These are phyloP conservation scores for Wickerhamiella pararugosa DNA, from an alignment of 1,139 yeast genomes.

Conservation along the genomic window DNA sequence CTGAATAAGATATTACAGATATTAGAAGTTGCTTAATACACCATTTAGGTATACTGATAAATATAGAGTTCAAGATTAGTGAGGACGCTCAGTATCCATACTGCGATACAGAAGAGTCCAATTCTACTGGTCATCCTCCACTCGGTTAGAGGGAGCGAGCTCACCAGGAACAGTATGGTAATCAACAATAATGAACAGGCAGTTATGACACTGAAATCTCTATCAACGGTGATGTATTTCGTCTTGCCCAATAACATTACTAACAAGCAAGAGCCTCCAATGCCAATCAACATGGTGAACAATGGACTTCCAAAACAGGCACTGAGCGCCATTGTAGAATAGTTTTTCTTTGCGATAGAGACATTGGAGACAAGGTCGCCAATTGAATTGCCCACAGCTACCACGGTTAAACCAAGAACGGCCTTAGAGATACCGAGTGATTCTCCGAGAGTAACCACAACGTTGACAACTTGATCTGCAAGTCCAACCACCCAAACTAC, in stretches of 20 bases:
- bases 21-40: no score
- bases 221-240: slow-evolving; percentile 26
- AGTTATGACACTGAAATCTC: slow-evolving; percentile 34
- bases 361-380: slow-evolving; percentile 81
- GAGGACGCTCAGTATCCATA: slow-evolving; percentile 37
- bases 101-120: slow-evolving; percentile 37
- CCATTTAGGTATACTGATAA: not conserved
- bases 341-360: slow-evolving; percentile 73
- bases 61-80: slow-evolving; percentile 17
- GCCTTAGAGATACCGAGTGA: slow-evolving; percentile 59
- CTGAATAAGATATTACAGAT: no score
- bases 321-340: slow-evolving; percentile 82
- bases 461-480: slow-evolving; percentile 62
- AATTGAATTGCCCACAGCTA: slow-evolving; percentile 84
- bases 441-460: slow-evolving; percentile 48
- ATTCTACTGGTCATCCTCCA: slow-evolving; percentile 52
- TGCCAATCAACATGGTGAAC: slow-evolving; percentile 44
- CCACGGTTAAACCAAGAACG: slow-evolving; percentile 66
- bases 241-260: slow-evolving; percentile 25
- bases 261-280: slow-evolving; percentile 52
- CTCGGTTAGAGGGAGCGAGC: slow-evolving; percentile 43
- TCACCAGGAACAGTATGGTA: slow-evolving; percentile 38
- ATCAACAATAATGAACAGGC: slow-evolving; percentile 39
- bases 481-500: slow-evolving; percentile 60
- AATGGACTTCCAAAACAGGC: slow-evolving; percentile 95